These are phyloP conservation scores for Clavariopsis aquatica DNA, from an alignment of 495 filamentous ascomycete genomes.

Conservation along the genomic window DNA sequence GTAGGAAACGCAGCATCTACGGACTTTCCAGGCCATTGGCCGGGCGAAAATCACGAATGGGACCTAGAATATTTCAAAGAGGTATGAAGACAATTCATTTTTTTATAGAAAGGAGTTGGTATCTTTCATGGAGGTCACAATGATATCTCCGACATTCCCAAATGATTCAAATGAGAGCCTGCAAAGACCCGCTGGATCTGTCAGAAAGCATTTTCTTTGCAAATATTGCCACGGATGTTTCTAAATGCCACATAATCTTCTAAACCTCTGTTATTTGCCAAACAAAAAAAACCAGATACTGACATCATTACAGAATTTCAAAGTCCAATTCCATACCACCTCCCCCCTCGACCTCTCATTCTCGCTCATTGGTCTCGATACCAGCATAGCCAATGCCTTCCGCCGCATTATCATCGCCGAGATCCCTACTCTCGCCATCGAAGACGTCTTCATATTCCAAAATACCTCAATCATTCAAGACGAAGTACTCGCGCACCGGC, in stretches of 20 bases:
- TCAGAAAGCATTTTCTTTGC: no score
- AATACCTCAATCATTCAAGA: constrained; percentile 98
- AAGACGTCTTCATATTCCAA: constrained; percentile 84
- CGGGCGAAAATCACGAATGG: constrained; percentile 89
- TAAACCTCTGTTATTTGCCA: no score
- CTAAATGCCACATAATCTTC: no score
- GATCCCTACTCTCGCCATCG: constrained; percentile 90
- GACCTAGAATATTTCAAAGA: constrained; percentile 70
- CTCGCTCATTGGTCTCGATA: constrained; percentile 88
- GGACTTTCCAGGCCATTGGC: constrained; percentile 88
- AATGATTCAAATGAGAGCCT: no score
- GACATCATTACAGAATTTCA: constrained; percentile 54
- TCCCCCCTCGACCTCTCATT: constrained; percentile 74
- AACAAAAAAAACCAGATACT: constrained; percentile 13
- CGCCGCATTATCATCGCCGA: constrained; percentile 96
- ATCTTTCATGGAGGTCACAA: no score
- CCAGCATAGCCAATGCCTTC: constrained; percentile 94
- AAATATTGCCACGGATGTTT: no score
- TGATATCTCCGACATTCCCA: no score
- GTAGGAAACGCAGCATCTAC: constrained; percentile 84
- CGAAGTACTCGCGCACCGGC: constrained; percentile 84
- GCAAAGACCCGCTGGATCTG: no score
- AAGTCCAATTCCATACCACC: constrained; percentile 81
- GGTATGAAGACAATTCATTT: constrained; percentile 48
- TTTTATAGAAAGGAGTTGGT: constrained; percentile 7